Evolutionary conservation across 164 flowering plant genomes (phyloP).

Genomic region (Taxillus chinensis): DNA sequence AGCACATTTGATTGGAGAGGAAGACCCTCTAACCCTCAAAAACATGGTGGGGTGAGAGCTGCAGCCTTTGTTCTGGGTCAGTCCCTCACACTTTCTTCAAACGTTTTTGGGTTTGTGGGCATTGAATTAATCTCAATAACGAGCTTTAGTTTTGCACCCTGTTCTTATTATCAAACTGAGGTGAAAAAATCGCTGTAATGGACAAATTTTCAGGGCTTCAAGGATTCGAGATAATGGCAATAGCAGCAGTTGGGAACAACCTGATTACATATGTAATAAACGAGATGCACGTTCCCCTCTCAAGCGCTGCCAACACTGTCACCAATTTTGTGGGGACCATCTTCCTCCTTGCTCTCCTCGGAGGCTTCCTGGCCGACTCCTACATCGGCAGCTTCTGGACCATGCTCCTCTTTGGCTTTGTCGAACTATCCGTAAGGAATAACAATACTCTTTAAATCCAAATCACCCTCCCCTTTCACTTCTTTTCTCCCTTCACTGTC

Average conservation of each 20-base stretch:
- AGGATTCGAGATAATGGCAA: conserved; percentile 86
- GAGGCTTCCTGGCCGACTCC: conserved; percentile 88
- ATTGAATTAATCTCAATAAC: too few species aligned
- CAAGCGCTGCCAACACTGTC: conserved; percentile 78
- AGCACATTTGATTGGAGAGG: conserved; percentile 66
- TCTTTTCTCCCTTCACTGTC: neutral
- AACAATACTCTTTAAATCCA: neutral
- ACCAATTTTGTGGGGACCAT: conserved; percentile 90
- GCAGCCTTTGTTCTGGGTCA: conserved; percentile 81
- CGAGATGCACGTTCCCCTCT: conserved; percentile 81
- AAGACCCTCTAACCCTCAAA: conserved; percentile 52
- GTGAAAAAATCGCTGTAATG: too few species aligned
- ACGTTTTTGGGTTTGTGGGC: neutral
- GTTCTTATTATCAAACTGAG: too few species aligned
- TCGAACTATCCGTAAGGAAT: conserved; percentile 79
- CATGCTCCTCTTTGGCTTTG: conserved; percentile 76
- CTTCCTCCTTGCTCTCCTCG: conserved; percentile 74
- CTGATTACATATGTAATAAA: conserved; percentile 78
- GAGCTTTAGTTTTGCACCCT: too few species aligned
- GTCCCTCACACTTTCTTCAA: conserved; percentile 5
- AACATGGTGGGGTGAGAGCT: conserved; percentile 87
- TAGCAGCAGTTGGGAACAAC: conserved; percentile 92
- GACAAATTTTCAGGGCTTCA: conserved; percentile 43
- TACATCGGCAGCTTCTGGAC: conserved; percentile 93
- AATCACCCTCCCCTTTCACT: neutral